Conservation (phyloP, 176 grass and related monocot genomes). For the Oryza meridionalis region DNA sequence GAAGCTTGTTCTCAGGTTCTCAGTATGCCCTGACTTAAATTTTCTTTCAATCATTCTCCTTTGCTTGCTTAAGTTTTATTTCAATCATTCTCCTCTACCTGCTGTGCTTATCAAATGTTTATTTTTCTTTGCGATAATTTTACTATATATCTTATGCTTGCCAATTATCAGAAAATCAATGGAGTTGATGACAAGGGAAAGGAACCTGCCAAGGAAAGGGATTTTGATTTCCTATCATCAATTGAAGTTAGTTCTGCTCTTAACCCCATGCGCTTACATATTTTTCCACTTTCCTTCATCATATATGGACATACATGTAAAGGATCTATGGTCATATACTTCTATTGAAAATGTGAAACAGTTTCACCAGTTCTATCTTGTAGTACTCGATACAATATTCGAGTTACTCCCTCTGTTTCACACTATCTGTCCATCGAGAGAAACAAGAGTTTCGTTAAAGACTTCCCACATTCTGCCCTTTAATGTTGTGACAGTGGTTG, state of each 20-base stretch:
- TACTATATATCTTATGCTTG: constrained; percentile 25
- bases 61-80: too few species aligned
- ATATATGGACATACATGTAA: constrained; percentile 28
- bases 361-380: background rate
- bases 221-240: constrained; percentile 92
- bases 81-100: background rate
- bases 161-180: constrained; percentile 74
- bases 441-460: background rate
- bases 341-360: background rate
- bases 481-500: background rate
- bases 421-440: background rate
- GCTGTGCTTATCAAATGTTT: background rate
- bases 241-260: constrained; percentile 73
- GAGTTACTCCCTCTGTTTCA: background rate
- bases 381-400: background rate
- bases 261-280: constrained; percentile 22
- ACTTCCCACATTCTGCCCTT: background rate
- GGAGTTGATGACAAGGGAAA: constrained; percentile 81
- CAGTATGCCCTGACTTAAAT: too few species aligned
- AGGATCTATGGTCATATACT: constrained; percentile 12
- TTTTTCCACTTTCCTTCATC: constrained; percentile 14
- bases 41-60: too few species aligned
- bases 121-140: constrained; percentile 12
- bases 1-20: too few species aligned
- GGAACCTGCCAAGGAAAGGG: constrained; percentile 76